Percentiles rank a stretch among this genome's conserved stretches.
These are phyloP conservation scores for Fusarium nodosum DNA, from an alignment of 2,329 filamentous ascomycete genomes.

Conservation along the genomic window DNA sequence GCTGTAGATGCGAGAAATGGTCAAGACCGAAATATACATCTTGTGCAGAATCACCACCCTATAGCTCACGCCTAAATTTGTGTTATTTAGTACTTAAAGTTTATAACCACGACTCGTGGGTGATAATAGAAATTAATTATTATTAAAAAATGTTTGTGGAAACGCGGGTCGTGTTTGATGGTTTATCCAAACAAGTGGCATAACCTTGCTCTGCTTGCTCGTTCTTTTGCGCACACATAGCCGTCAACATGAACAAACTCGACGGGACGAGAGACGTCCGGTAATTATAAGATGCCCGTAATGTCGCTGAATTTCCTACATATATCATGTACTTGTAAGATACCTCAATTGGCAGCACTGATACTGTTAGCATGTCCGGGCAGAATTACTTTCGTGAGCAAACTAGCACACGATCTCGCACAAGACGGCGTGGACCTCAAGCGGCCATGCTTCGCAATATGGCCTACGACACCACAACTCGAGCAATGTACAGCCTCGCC, in stretches of 20 bases:
- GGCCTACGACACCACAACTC: background rate
- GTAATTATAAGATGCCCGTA: conserved; percentile 21
- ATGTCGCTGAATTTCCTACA: background rate
- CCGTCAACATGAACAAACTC: conserved; percentile 21
- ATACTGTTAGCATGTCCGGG: conserved; percentile 7
- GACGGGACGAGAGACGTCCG: background rate
- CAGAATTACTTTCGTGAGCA: background rate
- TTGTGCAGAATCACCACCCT: background rate
- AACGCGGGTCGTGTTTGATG: background rate
- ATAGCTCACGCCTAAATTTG: background rate
- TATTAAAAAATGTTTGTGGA: background rate
- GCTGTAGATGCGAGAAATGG: background rate
- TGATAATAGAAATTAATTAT: too few species aligned
- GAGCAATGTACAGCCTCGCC: conserved; percentile 12
- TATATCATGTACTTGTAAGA: background rate
- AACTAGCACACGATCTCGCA: background rate
- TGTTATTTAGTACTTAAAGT: background rate
- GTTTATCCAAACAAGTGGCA: background rate
- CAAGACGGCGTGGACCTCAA: conserved; percentile 4
- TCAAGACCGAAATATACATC: too few species aligned
- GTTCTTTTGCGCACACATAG: background rate
- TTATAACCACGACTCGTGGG: background rate
- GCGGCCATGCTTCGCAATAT: background rate
- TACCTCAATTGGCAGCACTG: background rate
- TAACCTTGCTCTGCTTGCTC: conserved; percentile 9